phyloP scores from a whole-genome alignment of 2,329 filamentous ascomycete species.

The Claviceps capensis region DNA sequence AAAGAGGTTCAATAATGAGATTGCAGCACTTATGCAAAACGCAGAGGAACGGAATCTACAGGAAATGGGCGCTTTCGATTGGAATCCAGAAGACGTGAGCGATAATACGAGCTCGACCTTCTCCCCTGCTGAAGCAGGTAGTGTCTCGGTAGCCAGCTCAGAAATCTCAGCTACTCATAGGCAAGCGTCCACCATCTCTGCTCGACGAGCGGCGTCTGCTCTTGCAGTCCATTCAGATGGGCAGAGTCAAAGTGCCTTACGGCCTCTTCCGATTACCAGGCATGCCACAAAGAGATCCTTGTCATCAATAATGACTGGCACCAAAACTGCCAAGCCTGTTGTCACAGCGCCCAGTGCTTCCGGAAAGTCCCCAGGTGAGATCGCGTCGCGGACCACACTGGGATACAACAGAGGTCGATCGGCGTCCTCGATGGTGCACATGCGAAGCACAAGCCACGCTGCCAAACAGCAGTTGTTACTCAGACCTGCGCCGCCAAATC shows the following conservation, averaged over 20 bases:
- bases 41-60: slow-evolving; percentile 55
- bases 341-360: slow-evolving; percentile 35
- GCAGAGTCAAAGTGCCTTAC: background rate
- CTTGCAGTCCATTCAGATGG: slow-evolving; percentile 27
- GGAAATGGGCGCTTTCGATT: slow-evolving; percentile 49
- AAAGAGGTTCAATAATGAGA: slow-evolving; percentile 42
- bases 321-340: slow-evolving; percentile 23
- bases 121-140: background rate
- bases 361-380: slow-evolving; percentile 47
- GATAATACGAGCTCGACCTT: slow-evolving; percentile 20
- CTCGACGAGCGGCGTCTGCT: slow-evolving; percentile 40
- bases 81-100: slow-evolving; percentile 43
- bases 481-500: slow-evolving; percentile 7
- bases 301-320: slow-evolving; percentile 17
- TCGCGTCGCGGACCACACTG: slow-evolving; percentile 65
- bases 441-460: slow-evolving; percentile 9
- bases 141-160: background rate
- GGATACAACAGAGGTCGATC: slow-evolving; percentile 71
- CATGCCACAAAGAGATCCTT: slow-evolving; percentile 14
- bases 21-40: slow-evolving; percentile 36
- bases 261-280: background rate
- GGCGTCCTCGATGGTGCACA: slow-evolving; percentile 32
- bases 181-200: slow-evolving; percentile 18
- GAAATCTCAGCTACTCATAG: slow-evolving; percentile 7
- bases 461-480: slow-evolving; percentile 6